Base-by-base conservation (phyloP, 148 eudicot genomes). In the Salicornia ramosissima region DNA sequence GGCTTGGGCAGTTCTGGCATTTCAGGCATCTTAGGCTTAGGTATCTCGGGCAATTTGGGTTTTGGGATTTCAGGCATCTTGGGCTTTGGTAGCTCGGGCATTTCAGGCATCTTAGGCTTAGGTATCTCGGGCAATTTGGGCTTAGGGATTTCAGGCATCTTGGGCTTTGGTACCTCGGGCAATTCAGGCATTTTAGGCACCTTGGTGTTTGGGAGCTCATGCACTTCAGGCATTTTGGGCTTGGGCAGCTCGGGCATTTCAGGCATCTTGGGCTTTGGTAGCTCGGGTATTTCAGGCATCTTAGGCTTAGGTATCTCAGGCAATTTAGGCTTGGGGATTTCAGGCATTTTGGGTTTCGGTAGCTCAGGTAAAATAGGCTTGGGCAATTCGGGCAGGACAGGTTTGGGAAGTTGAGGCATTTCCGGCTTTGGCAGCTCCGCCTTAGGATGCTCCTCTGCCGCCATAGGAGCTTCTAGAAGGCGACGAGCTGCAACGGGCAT, bases 301-400 rank as follows among this genome's bases (percentile, higher is more conserved):
- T n/a, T n/a, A n/a, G 63, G 74, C 42, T 56, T 70, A 5, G 77
- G 77, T 0, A 66, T 16, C 22, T 74, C 71, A 2, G 67, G 77
- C 0, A 74, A 8, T 1, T n/a, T 58, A n/a, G 71, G 76, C 25
- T 65, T 73, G 0, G 75, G 75, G 0, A 70, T 16, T 39, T 64
- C 53, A 19, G 64, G 74, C 0, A 70, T 8, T 1, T 29, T 24
- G 6, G 42, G 31, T 39, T 74, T 74, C 0, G 75, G 75, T 5
- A 71, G 0, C 28, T 71, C 71, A 26, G 68, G 73, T 0, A 34
- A 0, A 0, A 6, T 34, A 26, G 61, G 71, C n/a, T n/a, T 56
- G 12, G 68, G 68, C 1, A 42, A 1, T 24, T 64, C 63, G 0
- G 62, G 63, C 0, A 54, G 1, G 1, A 16, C 36, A 51, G 61